Evolutionary conservation across 148 eudicot species (phyloP), one percentile per base, ranked within the genome.

Genomic region (Amaranthus palmeri): DNA sequence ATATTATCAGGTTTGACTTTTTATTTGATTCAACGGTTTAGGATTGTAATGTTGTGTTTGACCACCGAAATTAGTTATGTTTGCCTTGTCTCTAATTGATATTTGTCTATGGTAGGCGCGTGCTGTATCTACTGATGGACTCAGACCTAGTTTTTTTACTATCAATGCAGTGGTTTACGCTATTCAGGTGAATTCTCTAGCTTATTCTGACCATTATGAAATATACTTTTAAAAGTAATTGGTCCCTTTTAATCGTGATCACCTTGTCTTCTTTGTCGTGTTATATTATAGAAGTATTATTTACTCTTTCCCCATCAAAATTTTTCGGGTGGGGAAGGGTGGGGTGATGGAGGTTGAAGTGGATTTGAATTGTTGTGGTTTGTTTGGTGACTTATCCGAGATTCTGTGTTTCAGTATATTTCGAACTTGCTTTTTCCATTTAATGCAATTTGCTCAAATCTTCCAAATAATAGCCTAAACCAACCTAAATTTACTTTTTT

Each of bases 61-160:
- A 43, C 10, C 47, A 43, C 17, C 58, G 6, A 45, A 18, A 25
- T 41, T 51, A 45, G 50, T 48, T 40, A 42, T 36, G 47, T 42
- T 50, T 54, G 3, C 13, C 53, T n/a, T 60, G 36, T 63, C 51
- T 50, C 42, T 74, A 64, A 50, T 8, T 6, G 25, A 18, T 36
- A 9, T 71, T 68, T 63, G 53, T 71, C 36, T 25, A 25, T 25
- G 36, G 61, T 74, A 93, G 98, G 98, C 98, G 42, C 96, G 96
- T 67, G 90, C 88, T 73, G 90, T 86, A 63, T 86, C 97, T 63
- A 91, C 96, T 10, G 98, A 91, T 78, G 88, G 88, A 57, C 86
- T 91, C 51, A 82, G 97, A 66, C 98, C 93, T 56, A 84, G 86
- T 74, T 93, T 93, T 82, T 91, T 81, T 77, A 88, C 86, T 52